phyloP scores from a whole-genome alignment of 345 rosid species.

The Acer campestre region DNA sequence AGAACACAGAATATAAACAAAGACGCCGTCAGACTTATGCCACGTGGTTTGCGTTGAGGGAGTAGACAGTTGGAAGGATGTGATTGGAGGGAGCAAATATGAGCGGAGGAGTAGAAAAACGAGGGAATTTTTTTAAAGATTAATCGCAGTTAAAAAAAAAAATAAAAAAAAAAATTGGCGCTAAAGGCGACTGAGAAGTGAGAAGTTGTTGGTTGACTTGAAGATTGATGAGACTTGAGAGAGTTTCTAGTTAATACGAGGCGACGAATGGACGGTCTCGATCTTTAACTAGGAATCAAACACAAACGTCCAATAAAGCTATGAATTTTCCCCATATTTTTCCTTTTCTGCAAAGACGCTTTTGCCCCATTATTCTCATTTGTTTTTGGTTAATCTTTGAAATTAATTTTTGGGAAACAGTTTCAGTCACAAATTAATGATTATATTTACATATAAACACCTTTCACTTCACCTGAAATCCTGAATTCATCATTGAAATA shows the following conservation, averaged over 20 bases:
- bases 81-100: background rate
- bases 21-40: background rate
- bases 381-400: background rate
- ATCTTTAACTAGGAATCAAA: background rate
- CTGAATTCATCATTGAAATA: too few relatives aligned
- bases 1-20: background rate
- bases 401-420: too few relatives aligned
- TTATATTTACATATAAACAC: too few relatives aligned
- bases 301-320: background rate
- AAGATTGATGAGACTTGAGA: background rate
- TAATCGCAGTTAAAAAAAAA: constrained; percentile 10
- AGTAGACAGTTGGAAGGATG: background rate
- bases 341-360: background rate
- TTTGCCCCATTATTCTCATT: background rate
- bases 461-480: too few relatives aligned
- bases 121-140: constrained; percentile 9
- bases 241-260: background rate
- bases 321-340: background rate
- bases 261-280: background rate
- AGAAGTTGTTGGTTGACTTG: constrained; percentile 23
- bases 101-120: background rate
- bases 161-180: constrained; percentile 30
- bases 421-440: too few relatives aligned
- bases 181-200: constrained; percentile 14
- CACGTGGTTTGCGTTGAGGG: constrained; percentile 26